These are phyloP conservation scores for Cordia subcordata DNA, from an alignment of 257 asterid genomes.

Conservation along the genomic window DNA sequence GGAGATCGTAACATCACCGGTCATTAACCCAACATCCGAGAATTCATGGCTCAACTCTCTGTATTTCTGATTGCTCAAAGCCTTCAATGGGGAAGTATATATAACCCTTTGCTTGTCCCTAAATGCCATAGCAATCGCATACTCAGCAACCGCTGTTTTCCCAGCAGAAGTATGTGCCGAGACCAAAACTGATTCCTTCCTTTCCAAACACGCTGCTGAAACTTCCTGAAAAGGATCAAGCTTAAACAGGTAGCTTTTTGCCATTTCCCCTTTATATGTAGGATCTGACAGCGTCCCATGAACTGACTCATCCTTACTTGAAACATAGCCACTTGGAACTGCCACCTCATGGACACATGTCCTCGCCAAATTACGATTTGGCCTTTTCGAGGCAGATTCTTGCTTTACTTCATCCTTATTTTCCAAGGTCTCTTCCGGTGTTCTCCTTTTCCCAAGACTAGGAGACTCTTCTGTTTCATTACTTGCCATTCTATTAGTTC, in stretches of 20 bases:
- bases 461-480: conserved; percentile 29
- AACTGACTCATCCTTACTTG: conserved; percentile 51
- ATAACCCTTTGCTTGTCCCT: conserved; percentile 89
- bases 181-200: conserved; percentile 84
- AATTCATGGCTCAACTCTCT: conserved; percentile 93
- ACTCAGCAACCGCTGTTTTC: conserved; percentile 97
- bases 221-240: conserved; percentile 93
- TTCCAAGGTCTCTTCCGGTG: conserved; percentile 37
- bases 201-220: conserved; percentile 81
- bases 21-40: conserved; percentile 91
- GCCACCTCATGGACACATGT: conserved; percentile 98
- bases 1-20: conserved; percentile 87
- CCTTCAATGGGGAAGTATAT: conserved; percentile 90
- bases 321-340: conserved; percentile 58
- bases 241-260: conserved; percentile 67
- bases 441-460: conserved; percentile 54
- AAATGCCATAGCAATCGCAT: conserved; percentile 93
- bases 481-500: background rate
- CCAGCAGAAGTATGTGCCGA: conserved; percentile 99
- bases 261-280: conserved; percentile 55
- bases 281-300: conserved; percentile 87
- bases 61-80: conserved; percentile 92
- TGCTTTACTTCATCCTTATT: conserved; percentile 24
- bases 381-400: conserved; percentile 50
- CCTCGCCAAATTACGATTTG: conserved; percentile 30